Base-by-base conservation (phyloP, 306 rosid genomes). In the Cucumis hystrix region DNA sequence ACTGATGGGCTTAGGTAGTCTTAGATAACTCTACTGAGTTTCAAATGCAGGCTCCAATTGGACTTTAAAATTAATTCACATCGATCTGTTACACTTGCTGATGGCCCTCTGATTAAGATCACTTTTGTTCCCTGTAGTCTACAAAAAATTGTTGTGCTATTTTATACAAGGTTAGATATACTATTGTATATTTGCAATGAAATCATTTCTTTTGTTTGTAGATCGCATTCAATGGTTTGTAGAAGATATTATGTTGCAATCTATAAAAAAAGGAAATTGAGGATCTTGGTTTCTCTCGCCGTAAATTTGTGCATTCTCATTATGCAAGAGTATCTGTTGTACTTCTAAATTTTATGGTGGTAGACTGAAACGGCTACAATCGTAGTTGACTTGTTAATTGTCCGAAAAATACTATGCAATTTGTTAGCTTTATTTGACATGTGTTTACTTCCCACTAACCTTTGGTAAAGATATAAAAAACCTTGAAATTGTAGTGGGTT, bases 1-100 rank as follows among this genome's bases (percentile, higher is more conserved):
- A 81, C 85, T 60, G 96, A 87, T 30, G 88, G 92, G 45, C 91
- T 69, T 15, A 88, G 96, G 82, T 92, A 91, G 88, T 87, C 74
- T 61, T 59, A 76, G 79, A 75, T 39, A 79, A 61, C 30, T 67
- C 56, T 47, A 33, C 35, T 8, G 69, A 23, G 83, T 84, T 85
- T 83, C 82, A 70, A 49, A 5, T 61, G 77, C 75, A 47, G 88
- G 83, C 80, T 83, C 84, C 81, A 58, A 82, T 80, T 74, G 75
- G 77, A 89, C 75, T 13, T 87, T 60, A 84, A 60, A 54, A 16
- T 5, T 1, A 23, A 3, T 12, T 47, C 6, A 47, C 54, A 47
- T 47, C 16, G 4, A 47, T 13, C 54, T 47, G 54, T 47, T 3
- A 47, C 54, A 16, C 17, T 64, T 80, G 80, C 78, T 85, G 84